phyloP scores from a whole-genome alignment of 306 rosid species.

The Sicyos baderoa region DNA sequence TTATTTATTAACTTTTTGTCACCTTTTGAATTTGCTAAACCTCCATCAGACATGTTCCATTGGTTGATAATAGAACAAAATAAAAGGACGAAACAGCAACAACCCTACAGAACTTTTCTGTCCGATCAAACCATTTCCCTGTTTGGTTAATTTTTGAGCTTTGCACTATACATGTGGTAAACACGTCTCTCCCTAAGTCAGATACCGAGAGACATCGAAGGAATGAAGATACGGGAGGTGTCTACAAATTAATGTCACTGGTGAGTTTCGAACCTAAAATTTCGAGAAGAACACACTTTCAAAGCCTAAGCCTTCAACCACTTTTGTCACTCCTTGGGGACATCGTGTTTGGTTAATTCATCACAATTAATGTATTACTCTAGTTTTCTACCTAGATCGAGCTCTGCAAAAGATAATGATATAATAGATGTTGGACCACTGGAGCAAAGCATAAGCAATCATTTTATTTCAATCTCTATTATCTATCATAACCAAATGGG shows the following conservation, averaged over 20 bases:
- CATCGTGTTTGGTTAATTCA: not conserved
- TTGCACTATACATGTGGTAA: too few relatives aligned
- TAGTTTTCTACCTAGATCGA: not conserved
- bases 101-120: not conserved
- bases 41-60: not conserved
- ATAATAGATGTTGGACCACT: conserved; percentile 2
- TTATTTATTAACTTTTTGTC: not conserved
- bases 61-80: not conserved
- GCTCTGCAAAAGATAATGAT: not conserved
- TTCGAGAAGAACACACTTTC: too few relatives aligned
- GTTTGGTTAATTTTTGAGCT: too few relatives aligned
- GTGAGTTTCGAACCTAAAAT: too few relatives aligned
- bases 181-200: too few relatives aligned
- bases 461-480: not conserved
- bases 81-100: not conserved
- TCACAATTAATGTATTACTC: not conserved
- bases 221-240: too few relatives aligned
- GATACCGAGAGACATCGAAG: too few relatives aligned
- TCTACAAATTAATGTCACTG: too few relatives aligned
- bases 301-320: too few relatives aligned
- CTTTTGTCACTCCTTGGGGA: too few relatives aligned
- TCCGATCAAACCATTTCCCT: not conserved
- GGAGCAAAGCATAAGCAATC: not conserved
- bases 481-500: not conserved
- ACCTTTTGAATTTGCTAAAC: not conserved